A percentile compares a stretch with the other conserved stretches of the same genome.
phyloP scores from a whole-genome alignment of 495 filamentous ascomycete genomes.

The Neurospora cerealis region DNA sequence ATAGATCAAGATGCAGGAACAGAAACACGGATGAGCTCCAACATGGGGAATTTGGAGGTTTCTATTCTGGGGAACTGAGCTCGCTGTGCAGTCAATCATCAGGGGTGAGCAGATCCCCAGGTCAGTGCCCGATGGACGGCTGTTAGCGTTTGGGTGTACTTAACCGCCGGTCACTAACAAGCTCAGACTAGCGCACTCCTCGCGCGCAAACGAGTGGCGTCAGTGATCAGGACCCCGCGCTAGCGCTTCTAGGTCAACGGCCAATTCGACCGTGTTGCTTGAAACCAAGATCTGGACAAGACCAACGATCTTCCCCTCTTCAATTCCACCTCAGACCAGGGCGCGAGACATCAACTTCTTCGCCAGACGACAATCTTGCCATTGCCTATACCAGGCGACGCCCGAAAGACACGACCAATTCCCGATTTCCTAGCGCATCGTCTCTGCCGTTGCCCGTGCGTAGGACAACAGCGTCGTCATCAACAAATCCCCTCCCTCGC shows the following conservation, averaged over 20 bases:
- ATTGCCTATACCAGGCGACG: not conserved
- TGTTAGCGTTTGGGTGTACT: not conserved
- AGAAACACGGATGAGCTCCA: not conserved
- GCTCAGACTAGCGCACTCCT: not conserved
- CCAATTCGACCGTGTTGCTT: not conserved
- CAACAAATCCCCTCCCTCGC: not conserved
- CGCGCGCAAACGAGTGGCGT: conserved; percentile 11
- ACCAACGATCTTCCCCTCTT: not conserved
- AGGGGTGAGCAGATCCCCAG: not conserved
- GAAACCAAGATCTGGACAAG: not conserved
- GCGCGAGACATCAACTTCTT: not conserved
- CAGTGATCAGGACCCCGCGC: conserved; percentile 19
- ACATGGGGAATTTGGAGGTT: not conserved
- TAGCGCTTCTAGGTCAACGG: conserved; percentile 21
- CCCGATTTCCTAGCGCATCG: not conserved
- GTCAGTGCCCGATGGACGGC: not conserved
- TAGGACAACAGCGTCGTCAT: not conserved
- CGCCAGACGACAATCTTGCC: not conserved
- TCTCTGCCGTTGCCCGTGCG: not conserved
- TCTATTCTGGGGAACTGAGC: not conserved
- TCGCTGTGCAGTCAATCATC: not conserved
- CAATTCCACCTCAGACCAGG: not conserved
- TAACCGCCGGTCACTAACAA: conserved; percentile 5
- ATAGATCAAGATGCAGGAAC: not conserved
- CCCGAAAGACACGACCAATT: not conserved